Base-by-base conservation (phyloP, 495 filamentous ascomycete species). In the Hyaloscypha hepaticicola region DNA sequence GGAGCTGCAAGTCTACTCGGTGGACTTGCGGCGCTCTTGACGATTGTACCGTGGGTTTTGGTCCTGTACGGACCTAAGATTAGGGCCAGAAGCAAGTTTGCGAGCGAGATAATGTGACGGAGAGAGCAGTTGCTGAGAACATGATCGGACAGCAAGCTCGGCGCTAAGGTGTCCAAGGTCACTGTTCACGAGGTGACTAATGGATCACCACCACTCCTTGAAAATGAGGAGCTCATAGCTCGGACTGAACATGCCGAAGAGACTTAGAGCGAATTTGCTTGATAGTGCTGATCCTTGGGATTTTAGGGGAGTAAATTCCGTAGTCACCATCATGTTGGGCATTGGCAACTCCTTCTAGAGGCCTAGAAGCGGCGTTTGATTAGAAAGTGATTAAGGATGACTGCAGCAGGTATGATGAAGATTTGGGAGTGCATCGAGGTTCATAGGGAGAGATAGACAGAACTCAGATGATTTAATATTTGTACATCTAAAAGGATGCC, bases 41-140 rank as follows among this genome's bases (percentile, higher is more conserved):
- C 89, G 8, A 71, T 89, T 16, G 92, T 97, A 31, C 94, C 93
- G 0, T 97, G 92, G 91, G 85, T 92, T 7, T 74, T 98, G 69
- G 85, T 92, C 3, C 85, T 93, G 31, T 96, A 84, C 70, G 94
- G 94, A 3, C 85, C 88, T 24, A 83, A 71, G 75, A 96, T 98
- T 64, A 79, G 94, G 59, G 87, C 85, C 14, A 85, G 87, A 72
- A 93, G 90, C 70, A 87, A 87, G 66, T 87, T 96, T 79, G 92
- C 92, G 1, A 50, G 33, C 25, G 66, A 66, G 63, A 64, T 70
- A 57, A 66, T 66, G 63, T 70, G 56, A 70, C 19, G 12, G 38
- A 19, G 11, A 45, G 16, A 16, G 38, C 11, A 45, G 1, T 34
- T 11, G 38, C 38, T 4, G 6, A 4, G 38, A 45, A 16, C 12